A percentile compares a stretch with the other conserved stretches of the same genome.
phyloP scores from a whole-genome alignment of 441 rosid genomes.

The Lepidium campestre region DNA sequence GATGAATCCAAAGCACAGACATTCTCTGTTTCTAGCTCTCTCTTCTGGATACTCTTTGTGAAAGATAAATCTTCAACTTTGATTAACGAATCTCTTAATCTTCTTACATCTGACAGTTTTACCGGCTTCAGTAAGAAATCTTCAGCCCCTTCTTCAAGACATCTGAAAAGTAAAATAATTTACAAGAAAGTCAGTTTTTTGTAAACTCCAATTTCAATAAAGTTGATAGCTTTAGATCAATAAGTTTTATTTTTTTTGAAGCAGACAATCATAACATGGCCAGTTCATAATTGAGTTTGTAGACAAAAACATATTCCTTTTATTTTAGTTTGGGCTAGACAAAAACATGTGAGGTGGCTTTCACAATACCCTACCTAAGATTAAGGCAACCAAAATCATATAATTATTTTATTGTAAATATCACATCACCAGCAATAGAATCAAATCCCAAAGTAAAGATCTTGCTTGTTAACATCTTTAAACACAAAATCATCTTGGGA shows the following conservation, averaged over 20 bases:
- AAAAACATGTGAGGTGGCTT: conserved; percentile 25
- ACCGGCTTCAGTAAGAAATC: conserved; percentile 76
- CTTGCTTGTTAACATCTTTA: conserved; percentile 4
- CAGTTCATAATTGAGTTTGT: conserved; percentile 6
- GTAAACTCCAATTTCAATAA: background rate
- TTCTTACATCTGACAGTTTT: conserved; percentile 59
- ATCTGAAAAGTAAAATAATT: conserved; percentile 31
- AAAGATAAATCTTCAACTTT: conserved; percentile 24
- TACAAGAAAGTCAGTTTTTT: background rate
- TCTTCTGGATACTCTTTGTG: conserved; percentile 29
- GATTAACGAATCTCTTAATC: conserved; percentile 52
- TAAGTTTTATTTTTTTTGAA: background rate
- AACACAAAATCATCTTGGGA: conserved; percentile 22
- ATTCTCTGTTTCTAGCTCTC: conserved; percentile 36
- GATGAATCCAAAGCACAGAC: background rate
- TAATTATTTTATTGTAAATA: background rate
- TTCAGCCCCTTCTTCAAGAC: conserved; percentile 87
- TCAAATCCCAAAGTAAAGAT: conserved; percentile 14
- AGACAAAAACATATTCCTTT: background rate
- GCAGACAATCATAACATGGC: conserved; percentile 22
- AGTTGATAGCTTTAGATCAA: conserved; percentile 8
- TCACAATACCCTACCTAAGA: conserved; percentile 24
- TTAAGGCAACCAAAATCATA: conserved; percentile 16
- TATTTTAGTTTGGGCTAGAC: background rate
- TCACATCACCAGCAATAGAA: conserved; percentile 24